phyloP scores from a whole-genome alignment of 2,329 filamentous ascomycete genomes.

The Talaromyces sp. region DNA sequence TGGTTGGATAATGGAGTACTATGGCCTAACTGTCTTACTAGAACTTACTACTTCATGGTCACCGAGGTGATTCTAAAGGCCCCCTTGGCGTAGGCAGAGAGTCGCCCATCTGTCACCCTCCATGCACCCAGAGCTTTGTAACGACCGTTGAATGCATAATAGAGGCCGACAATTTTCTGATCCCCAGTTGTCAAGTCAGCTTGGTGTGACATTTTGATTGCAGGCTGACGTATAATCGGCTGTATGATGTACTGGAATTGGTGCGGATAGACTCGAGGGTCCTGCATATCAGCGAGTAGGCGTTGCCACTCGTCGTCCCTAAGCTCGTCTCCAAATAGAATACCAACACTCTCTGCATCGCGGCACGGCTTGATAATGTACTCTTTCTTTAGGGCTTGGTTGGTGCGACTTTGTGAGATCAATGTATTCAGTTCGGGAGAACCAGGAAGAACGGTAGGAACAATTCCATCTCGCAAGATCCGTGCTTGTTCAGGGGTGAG shows the following conservation, averaged over 20 bases:
- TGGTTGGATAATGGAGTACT: too few relatives aligned
- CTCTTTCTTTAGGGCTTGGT: not conserved
- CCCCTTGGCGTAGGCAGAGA: not conserved
- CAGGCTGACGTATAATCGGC: not conserved
- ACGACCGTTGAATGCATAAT: not conserved
- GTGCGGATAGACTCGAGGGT: not conserved
- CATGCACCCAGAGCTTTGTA: not conserved
- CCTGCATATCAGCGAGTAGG: not conserved
- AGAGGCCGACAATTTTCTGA: not conserved
- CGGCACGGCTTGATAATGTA: not conserved
- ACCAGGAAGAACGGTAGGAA: not conserved
- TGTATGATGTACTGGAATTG: not conserved
- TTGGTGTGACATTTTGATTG: not conserved
- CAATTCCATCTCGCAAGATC: not conserved
- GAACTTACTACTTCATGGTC: not conserved
- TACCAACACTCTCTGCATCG: not conserved
- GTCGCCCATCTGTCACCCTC: not conserved
- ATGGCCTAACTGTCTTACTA: not conserved
- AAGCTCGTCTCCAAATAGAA: constrained; percentile 2
- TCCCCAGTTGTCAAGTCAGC: not conserved
- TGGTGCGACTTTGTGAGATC: not conserved
- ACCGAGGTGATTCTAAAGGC: not conserved
- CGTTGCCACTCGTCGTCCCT: not conserved
- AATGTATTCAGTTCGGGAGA: not conserved
- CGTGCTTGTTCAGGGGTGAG: constrained; percentile 1